phyloP scores from a whole-genome alignment of 305 asterid genomes.

The Solanum chacoense region DNA sequence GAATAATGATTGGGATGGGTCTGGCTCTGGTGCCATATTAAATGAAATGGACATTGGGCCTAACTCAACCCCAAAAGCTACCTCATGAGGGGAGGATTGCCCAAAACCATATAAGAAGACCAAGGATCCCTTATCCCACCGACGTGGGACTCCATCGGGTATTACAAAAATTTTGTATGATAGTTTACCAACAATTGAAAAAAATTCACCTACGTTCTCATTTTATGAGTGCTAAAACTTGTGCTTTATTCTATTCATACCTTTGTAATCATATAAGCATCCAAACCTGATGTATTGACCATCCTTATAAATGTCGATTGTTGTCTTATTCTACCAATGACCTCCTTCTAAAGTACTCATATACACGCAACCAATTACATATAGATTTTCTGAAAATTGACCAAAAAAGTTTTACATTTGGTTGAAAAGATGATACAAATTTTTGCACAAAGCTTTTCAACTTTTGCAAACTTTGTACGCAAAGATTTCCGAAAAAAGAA shows the following conservation, averaged over 20 bases:
- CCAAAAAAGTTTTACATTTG: neutral
- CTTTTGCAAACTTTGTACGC: neutral
- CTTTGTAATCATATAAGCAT: neutral
- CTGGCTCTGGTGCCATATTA: neutral
- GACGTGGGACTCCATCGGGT: neutral
- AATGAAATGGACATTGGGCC: neutral
- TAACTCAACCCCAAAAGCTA: neutral
- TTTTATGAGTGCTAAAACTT: neutral
- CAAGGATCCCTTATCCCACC: neutral
- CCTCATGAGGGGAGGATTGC: neutral
- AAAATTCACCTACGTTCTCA: neutral
- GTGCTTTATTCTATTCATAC: neutral
- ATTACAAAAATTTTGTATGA: neutral
- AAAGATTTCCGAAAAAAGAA: neutral
- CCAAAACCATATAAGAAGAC: neutral
- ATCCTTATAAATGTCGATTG: neutral
- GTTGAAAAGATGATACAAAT: neutral
- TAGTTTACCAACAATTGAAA: neutral
- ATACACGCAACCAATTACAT: neutral
- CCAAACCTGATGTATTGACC: neutral
- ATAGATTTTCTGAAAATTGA: neutral
- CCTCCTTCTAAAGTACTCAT: neutral
- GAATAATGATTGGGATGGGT: neutral
- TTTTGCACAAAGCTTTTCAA: neutral
- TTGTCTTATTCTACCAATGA: neutral